Base-by-base conservation (phyloP, 371 early-diverging fungal species). In the Zancudomyces culisetae region DNA sequence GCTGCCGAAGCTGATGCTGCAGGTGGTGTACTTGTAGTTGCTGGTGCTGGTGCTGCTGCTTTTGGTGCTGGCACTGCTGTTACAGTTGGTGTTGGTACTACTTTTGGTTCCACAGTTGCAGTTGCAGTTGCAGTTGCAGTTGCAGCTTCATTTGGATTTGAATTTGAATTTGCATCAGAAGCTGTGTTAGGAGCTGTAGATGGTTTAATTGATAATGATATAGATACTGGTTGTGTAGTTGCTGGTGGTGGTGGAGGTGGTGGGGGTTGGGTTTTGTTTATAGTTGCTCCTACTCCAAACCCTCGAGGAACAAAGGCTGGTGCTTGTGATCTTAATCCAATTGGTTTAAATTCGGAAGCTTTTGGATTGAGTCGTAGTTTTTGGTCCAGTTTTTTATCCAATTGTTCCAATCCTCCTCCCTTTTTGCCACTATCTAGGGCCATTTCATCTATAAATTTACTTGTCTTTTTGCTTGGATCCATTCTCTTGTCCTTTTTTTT, bases 251-350 rank as follows among this genome's bases (percentile, higher is more conserved):
- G 4, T 27, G 23, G 24, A n/a, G 24, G 3, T 26, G n/a, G 24
- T 4, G n/a, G n/a, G 26, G 48, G 8, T n/a, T 10, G 15, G 35
- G 6, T 35, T 15, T 10, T 10, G 10, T 10, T 15, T 35, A 6
- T 35, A 10, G 35, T 6, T 35, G 35, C 35, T 15, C 35, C 35
- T 35, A 35, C 6, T 10, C 35, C 15, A 10, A 15, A 6, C 35
- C 35, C 35, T 35, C 70, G 67, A 42, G 78, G 78, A 20, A 67
- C 65, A 52, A 78, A 78, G 2, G 62, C 49, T 41, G 69, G 68
- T 13, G 78, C 78, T 53, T 61, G 69, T 42, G 66, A 54, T 56
- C 78, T 77, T 23, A 78, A 66, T 42, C 49, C 61, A 10, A 35
- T 35, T 43, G 71, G 59, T 58, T 60, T 73, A 49, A 66, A 66